Evolutionary conservation across 208 protist genomes (phyloP), one percentile per base, ranked within the genome.

Genomic region (Acanthamoeba castellanii): DNA sequence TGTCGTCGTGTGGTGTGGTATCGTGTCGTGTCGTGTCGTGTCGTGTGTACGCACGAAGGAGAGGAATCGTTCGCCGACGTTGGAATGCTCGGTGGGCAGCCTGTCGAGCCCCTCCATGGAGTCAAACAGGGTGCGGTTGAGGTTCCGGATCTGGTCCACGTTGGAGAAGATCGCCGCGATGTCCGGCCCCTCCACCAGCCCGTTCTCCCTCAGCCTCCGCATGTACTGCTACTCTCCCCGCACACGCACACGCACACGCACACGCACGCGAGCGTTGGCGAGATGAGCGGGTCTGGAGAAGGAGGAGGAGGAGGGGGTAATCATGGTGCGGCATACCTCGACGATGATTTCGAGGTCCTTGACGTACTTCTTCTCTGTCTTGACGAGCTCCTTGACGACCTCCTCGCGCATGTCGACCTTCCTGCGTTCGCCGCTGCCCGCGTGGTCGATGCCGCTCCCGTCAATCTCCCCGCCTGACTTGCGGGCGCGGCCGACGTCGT

Each of bases 311-410:
- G 34, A 45, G 30, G 59, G 34, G 22, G 34, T 30, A 34, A 57
- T 3, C 6, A 32, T 3, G 37, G 37, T 5, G n/a, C n/a, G 8
- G 18, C 45, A 14, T 74, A 92, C 87, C 50, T 92, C 87, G 0
- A 92, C 61, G 34, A 92, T 68, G 34, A 92, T 25, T n/a, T 92
- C 57, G n/a, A 92, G 87, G 45, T 92, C 87, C 25, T 50, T 68
- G 66, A 45, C 30, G 72, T 92, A 92, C 11, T 68, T 52, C 27
- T 47, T 37, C 61, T 92, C 87, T 0, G 87, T 92, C 45, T 37
- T 14, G 34, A 92, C 61, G 47, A 92, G 87, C 66, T 92, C 87
- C 27, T 76, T 70, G 25, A 92, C 87, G 14, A 92, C 87, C 5
- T 84, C 42, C 27, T 55, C 74, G 20, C 74, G 34, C 20, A 55